Conservation (phyloP, 1,139 yeast species). For the Groenewaldozyma sp. region DNA sequence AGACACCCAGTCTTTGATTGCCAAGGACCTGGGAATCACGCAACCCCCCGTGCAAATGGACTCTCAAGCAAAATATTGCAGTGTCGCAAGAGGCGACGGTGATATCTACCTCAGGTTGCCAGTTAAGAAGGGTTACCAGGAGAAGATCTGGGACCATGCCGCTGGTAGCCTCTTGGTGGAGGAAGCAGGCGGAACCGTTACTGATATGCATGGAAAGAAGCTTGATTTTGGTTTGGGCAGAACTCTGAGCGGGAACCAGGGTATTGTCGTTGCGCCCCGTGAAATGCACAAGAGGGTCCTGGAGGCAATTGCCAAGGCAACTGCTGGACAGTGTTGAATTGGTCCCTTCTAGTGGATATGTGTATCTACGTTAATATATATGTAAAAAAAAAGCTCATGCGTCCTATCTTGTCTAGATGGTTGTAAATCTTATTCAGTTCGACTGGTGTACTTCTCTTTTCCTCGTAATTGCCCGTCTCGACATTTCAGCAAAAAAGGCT, state of each 20-base stretch:
- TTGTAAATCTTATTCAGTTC: no score
- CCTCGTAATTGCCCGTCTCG: no score
- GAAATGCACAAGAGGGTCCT: constrained; percentile 55
- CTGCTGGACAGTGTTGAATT: no score
- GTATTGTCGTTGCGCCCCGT: constrained; percentile 82
- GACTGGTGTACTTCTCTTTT: no score
- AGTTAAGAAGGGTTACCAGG: constrained; percentile 62
- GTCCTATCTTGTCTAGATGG: no score
- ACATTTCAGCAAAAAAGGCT: no score
- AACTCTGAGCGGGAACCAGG: constrained; percentile 60
- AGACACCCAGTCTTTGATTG: constrained; percentile 73
- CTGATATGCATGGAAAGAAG: constrained; percentile 65
- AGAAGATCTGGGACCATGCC: constrained; percentile 98
- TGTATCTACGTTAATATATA: no score
- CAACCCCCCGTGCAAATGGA: constrained; percentile 49
- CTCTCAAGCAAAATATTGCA: constrained; percentile 93
- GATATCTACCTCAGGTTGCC: constrained; percentile 89
- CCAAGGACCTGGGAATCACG: constrained; percentile 56
- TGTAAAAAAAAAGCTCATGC: no score
- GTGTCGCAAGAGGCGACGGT: constrained; percentile 83
- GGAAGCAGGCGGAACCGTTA: constrained; percentile 88
- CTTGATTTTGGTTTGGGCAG: constrained; percentile 87
- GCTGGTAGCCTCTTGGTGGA: constrained; percentile 81
- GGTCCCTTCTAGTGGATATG: no score
- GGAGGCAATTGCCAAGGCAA: constrained; percentile 36